Base-by-base conservation (phyloP, 202 grass and related monocot genomes). In the Digitaria exilis region DNA sequence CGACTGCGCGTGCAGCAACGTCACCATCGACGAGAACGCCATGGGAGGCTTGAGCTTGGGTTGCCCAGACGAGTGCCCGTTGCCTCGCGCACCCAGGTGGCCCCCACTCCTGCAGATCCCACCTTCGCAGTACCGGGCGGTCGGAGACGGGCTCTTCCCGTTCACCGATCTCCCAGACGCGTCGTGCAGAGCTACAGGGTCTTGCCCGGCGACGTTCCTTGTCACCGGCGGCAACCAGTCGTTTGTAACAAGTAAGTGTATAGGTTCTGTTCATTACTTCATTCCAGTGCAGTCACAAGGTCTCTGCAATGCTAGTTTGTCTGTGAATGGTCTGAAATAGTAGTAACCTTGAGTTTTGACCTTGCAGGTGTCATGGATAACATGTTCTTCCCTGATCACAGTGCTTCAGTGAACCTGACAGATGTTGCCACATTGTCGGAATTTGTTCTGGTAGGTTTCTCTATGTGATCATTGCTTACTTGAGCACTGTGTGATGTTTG, bases 361-460 rank as follows among this genome's bases (percentile, higher is more conserved):
- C 7, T 46, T 81, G 57, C 66, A 88, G 82, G 76, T 44, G 82
- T 74, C 19, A 86, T 83, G 21, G 78, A 51, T 15, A 80, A 80
- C n/a, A 87, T 90, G 80, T 70, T 87, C 5, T 76, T 90, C 3
- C 32, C 71, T 4, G 76, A 22, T 61, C 65, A 73, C 4, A 35
- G 7, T 75, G 22, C 60, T 42, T 87, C 61, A 4, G 73, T 76
- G 42, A 87, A 87, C 54, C 46, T 79, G 52, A 66, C 55, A 4
- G 69, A 69, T 42, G 16, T 87, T 19, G 61, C 75, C 3, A 37
- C 19, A 0, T 35, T 87, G 25, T 54, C 79, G 31, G 84, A 90
- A 54, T 83, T 84, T 73, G 79, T 87, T 80, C 78, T 90, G 80
- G 88, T 87, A 44, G 26, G 46, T 26, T 69, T 87, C 73, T 78